Evolutionary conservation across 2,329 filamentous ascomycete species (phyloP).

Genomic region (Diaporthe nobilis): DNA sequence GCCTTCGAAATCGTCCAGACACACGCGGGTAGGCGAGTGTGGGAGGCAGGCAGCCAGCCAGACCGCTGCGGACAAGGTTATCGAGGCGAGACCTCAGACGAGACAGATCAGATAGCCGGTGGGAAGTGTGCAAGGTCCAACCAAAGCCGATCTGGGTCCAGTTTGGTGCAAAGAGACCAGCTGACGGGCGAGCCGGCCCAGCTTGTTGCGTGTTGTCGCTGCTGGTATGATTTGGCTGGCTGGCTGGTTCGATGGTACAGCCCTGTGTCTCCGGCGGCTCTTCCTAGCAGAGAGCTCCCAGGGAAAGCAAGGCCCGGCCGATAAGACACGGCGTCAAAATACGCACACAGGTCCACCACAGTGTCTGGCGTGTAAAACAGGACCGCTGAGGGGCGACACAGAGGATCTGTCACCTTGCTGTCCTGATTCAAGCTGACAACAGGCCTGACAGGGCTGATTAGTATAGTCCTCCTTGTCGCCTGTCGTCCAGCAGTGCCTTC

Average conservation of each 20-base stretch:
- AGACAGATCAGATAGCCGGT: slow-evolving; percentile 26
- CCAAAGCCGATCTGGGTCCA: slow-evolving; percentile 22
- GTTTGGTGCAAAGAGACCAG: slow-evolving; percentile 29
- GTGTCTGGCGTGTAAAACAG: slow-evolving; percentile 27
- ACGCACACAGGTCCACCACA: slow-evolving; percentile 29
- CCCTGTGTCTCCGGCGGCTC: slow-evolving; percentile 40
- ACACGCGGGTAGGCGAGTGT: slow-evolving; percentile 34
- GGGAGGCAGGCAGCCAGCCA: slow-evolving; percentile 27
- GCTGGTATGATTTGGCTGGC: slow-evolving; percentile 36
- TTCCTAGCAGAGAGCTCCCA: slow-evolving; percentile 31
- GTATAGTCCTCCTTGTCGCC: slow-evolving; percentile 34
- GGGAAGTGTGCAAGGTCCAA: slow-evolving; percentile 30
- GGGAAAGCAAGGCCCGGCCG: slow-evolving; percentile 27
- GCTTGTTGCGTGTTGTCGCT: slow-evolving; percentile 29
- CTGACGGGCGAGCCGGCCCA: slow-evolving; percentile 32
- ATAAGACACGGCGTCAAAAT: slow-evolving; percentile 38
- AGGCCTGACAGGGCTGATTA: background rate
- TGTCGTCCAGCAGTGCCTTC: slow-evolving; percentile 7
- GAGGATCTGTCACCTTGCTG: slow-evolving; percentile 13
- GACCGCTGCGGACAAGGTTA: slow-evolving; percentile 33
- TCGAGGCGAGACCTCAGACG: slow-evolving; percentile 38
- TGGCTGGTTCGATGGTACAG: slow-evolving; percentile 38
- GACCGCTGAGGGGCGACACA: slow-evolving; percentile 6
- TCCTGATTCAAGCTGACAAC: slow-evolving; percentile 25
- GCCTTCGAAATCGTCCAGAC: slow-evolving; percentile 30